Evolutionary conservation across 1,139 yeast genomes (phyloP), one percentile per base, ranked within the genome.

Genomic region (Lodderomyces beijingensis): DNA sequence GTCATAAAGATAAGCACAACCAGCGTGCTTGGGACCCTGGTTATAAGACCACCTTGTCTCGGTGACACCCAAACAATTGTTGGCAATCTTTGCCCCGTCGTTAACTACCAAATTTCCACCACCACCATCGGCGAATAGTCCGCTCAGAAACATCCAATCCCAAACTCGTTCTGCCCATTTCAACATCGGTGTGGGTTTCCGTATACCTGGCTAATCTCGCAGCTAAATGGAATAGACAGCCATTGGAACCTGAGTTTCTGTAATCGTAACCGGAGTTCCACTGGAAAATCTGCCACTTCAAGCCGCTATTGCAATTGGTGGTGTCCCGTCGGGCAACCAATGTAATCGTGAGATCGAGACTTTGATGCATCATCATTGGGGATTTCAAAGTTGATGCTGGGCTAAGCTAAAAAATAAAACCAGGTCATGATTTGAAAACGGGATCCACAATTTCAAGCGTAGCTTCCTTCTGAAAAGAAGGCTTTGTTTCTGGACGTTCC

Each of bases 231-330:
- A 89, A 88, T 41, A 89, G 64, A 48, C 95, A 86, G 12, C 96
- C 96, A 52, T 88, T 89, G 14, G 94, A 77, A 38, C 89, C 93
- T 7, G 94, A 68, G 57, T 89, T 89, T 59, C 89, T 89, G 56
- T 89, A 89, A 57, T 85, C 84, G 55, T 88, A 89, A 45, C 97
- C 97, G 7, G 88, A 71, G 56, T 89, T 89, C 95, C 95, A 89
- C 39, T 84, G 76, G 65, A 85, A 89, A 53, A 89, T 89, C 62
- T 89, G 97, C 97, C 97, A 89, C 62, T 96, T 74, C 41, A 89
- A 69, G 2, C 97, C 97, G 38, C 97, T 97, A 33, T 71, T 74
- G 59, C 97, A 89, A 35, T 71, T 50, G 3, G 53, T 65, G 6
- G 56, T 47, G 52, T 89, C 96, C 97, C 97, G 89, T 57, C 96